phyloP scores from a whole-genome alignment of 805 yeast species.

The Torulaspora gathmanii region DNA sequence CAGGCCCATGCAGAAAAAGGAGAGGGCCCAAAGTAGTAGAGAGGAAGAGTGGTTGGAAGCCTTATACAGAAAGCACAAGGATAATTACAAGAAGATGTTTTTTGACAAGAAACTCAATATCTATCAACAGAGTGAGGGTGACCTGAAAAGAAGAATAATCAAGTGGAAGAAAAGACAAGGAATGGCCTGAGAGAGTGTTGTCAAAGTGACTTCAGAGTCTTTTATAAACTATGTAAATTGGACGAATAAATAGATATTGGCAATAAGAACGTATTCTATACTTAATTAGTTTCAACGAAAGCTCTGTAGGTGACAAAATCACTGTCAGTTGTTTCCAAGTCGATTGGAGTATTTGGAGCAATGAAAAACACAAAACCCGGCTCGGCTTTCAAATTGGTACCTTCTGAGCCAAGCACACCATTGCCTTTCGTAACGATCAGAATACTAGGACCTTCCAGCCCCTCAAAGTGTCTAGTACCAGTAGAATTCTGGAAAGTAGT shows the following conservation, averaged over 20 bases:
- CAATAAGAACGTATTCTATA: neutral
- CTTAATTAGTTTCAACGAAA: constrained; percentile 60
- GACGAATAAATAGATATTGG: constrained; percentile 4
- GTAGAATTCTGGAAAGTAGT: constrained; percentile 51
- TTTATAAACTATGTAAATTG: constrained; percentile 6
- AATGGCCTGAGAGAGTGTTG: constrained; percentile 22
- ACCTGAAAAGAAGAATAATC: constrained; percentile 61
- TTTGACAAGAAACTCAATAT: constrained; percentile 85
- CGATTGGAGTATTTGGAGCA: constrained; percentile 69
- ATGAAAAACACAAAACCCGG: constrained; percentile 81
- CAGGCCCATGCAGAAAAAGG: constrained; percentile 40
- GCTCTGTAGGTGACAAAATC: constrained; percentile 85
- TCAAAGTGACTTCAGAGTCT: neutral
- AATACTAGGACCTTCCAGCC: constrained; percentile 81
- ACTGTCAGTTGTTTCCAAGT: constrained; percentile 47
- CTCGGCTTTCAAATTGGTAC: constrained; percentile 45
- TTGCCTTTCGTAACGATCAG: constrained; percentile 76
- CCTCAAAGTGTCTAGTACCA: constrained; percentile 51
- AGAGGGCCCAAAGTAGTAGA: constrained; percentile 59
- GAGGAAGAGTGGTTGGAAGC: constrained; percentile 68
- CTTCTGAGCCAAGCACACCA: constrained; percentile 51
- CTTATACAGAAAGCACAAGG: constrained; percentile 75
- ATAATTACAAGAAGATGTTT: constrained; percentile 82
- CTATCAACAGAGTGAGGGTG: constrained; percentile 81
- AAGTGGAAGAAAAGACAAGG: constrained; percentile 59